phyloP scores from a whole-genome alignment of 495 filamentous ascomycete genomes.

The Aspergillus diversus region DNA sequence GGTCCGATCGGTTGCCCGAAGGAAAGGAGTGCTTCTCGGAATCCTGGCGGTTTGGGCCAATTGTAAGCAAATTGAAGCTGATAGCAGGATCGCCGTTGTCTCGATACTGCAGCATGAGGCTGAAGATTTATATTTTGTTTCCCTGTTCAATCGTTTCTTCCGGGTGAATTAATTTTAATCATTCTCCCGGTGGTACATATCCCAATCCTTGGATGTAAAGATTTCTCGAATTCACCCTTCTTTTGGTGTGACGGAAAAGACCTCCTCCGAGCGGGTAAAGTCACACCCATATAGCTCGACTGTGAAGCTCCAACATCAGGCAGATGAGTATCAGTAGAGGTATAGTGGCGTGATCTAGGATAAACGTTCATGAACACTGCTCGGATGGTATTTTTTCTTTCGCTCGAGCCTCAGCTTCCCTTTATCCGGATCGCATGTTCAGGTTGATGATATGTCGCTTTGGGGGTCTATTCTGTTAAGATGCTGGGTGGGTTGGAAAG shows the following conservation, averaged over 20 bases:
- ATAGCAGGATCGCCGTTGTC: neutral
- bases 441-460: no score
- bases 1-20: neutral
- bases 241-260: neutral
- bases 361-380: neutral
- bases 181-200: neutral
- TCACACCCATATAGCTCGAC: neutral
- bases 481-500: no score
- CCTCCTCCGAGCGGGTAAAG: neutral
- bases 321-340: neutral
- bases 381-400: neutral
- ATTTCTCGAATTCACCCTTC: neutral
- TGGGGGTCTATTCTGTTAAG: no score
- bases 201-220: neutral
- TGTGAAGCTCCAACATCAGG: neutral
- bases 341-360: neutral
- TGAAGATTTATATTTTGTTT: no score
- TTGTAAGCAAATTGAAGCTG: neutral
- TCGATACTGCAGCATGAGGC: neutral
- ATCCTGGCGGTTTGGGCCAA: neutral
- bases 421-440: no score
- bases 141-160: no score
- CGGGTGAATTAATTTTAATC: no score
- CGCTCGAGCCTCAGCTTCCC: neutral
- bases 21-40: neutral